These are phyloP conservation scores for Saccharomyces eubayanus DNA, from an alignment of 805 yeast genomes.

Conservation along the genomic window DNA sequence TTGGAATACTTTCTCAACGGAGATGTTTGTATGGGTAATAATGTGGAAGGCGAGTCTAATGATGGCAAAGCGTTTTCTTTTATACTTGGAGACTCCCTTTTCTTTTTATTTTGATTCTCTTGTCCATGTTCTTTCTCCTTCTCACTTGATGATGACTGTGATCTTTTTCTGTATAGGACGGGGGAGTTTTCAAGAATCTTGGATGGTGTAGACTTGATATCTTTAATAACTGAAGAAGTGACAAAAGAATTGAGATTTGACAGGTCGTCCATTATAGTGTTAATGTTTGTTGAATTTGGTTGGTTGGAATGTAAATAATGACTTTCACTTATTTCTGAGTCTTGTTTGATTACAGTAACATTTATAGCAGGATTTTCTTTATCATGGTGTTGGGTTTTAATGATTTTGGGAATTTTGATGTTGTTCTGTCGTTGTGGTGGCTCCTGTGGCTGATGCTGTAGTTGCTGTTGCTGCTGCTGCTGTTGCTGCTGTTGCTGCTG, in stretches of 20 bases:
- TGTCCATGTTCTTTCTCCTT: neutral
- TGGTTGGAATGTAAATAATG: neutral
- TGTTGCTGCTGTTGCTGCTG: conserved; percentile 1
- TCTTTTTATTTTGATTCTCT: neutral
- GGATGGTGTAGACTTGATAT: conserved; percentile 8
- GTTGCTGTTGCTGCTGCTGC: conserved; percentile 3
- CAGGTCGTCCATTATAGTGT: conserved; percentile 19
- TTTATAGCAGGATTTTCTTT: neutral
- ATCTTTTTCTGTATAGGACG: conserved; percentile 36
- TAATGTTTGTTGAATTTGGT: conserved; percentile 11
- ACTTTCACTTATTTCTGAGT: neutral
- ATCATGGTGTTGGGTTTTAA: neutral
- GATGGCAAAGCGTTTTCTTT: neutral
- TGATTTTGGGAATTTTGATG: neutral
- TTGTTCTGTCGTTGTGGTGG: neutral
- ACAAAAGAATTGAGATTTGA: conserved; percentile 19
- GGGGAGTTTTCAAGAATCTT: conserved; percentile 19
- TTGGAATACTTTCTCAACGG: neutral
- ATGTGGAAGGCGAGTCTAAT: neutral
- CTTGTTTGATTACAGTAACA: neutral
- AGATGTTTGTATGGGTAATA: neutral
- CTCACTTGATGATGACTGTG: neutral
- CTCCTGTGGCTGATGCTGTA: neutral
- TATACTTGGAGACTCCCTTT: neutral
- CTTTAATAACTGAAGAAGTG: conserved; percentile 22